phyloP scores from a whole-genome alignment of 768 basidiomycete genomes.

The Termitomyces sp. region DNA sequence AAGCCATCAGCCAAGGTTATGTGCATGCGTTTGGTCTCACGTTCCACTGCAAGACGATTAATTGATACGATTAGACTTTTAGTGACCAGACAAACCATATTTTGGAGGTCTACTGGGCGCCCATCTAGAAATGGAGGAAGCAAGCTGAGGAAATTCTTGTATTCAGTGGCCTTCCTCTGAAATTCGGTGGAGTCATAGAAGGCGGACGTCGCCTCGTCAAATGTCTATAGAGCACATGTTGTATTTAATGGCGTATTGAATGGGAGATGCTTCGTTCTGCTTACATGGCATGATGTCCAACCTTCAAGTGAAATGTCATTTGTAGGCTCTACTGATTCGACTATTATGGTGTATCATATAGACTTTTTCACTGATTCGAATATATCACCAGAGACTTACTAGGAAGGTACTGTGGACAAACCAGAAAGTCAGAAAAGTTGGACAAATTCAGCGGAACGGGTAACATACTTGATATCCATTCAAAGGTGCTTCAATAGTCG shows the following conservation, averaged over 20 bases:
- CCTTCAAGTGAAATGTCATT: conserved; percentile 64
- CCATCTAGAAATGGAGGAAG: conserved; percentile 51
- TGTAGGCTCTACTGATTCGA: conserved; percentile 58
- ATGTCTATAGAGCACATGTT: conserved; percentile 30
- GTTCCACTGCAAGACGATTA: conserved; percentile 25
- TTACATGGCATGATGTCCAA: conserved; percentile 52
- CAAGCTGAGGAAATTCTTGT: conserved; percentile 39
- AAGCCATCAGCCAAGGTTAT: not conserved
- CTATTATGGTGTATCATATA: conserved; percentile 19
- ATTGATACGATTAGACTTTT: not conserved
- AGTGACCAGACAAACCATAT: conserved; percentile 42
- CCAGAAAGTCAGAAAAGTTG: not conserved
- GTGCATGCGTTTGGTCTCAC: conserved; percentile 14
- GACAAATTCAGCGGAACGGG: not conserved
- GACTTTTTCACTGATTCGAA: not conserved
- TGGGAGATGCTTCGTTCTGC: conserved; percentile 6
- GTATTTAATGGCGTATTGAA: not conserved
- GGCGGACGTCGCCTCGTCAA: conserved; percentile 34
- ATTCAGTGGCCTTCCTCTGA: conserved; percentile 35
- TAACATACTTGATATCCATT: conserved; percentile 54
- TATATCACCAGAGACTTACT: conserved; percentile 22
- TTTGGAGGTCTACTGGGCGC: conserved; percentile 42
- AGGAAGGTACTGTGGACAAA: conserved; percentile 27
- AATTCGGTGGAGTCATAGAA: conserved; percentile 56
- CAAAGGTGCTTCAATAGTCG: conserved; percentile 51